Conservation (phyloP, 2,329 filamentous ascomycete genomes). For the Karstenula rhodostoma region DNA sequence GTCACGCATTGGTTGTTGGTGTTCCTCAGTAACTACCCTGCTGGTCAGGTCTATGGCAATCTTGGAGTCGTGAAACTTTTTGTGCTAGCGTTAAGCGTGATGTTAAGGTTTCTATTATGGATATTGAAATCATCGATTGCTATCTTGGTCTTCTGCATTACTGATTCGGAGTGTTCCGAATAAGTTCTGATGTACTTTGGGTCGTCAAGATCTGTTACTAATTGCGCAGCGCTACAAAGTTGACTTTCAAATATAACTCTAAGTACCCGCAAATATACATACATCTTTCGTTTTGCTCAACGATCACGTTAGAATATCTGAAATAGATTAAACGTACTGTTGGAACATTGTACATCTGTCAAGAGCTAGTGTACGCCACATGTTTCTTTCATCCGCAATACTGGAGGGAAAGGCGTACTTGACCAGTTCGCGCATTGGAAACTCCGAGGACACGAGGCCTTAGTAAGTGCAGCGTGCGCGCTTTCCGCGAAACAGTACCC, state of each 20-base stretch:
- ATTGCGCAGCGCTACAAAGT: too few species aligned
- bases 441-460: background rate
- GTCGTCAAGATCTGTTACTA: too few species aligned
- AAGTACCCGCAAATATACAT: too few species aligned
- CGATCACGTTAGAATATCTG: too few species aligned
- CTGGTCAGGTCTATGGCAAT: background rate
- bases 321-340: too few species aligned
- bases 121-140: background rate
- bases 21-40: background rate
- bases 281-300: background rate
- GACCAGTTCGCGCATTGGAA: background rate
- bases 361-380: background rate
- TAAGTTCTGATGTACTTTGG: too few species aligned
- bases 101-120: background rate
- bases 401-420: background rate
- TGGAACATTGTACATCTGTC: background rate
- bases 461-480: background rate
- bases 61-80: background rate
- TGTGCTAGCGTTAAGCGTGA: background rate
- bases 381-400: background rate
- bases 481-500: too few species aligned
- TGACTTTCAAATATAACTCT: too few species aligned
- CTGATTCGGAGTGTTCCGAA: too few species aligned
- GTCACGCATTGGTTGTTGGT: background rate
- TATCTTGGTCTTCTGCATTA: too few species aligned